These are phyloP conservation scores for Boletus rubescentipes DNA, from an alignment of 768 basidiomycete genomes.

Conservation along the genomic window DNA sequence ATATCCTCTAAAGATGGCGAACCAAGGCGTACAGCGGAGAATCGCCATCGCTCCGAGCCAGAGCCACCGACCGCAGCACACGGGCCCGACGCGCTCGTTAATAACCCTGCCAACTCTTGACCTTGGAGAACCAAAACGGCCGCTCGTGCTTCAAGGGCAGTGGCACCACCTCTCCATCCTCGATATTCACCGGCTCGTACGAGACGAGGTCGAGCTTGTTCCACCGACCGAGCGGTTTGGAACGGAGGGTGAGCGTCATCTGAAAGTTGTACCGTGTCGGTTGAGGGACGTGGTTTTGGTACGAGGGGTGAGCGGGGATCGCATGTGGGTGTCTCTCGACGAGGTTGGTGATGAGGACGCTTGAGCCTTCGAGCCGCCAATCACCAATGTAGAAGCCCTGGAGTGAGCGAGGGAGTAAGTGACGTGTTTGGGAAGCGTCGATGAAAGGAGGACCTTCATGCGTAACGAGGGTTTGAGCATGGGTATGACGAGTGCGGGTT, in stretches of 20 bases:
- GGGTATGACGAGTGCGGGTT: constrained; percentile 72
- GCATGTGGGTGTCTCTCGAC: constrained; percentile 40
- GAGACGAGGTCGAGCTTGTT: constrained; percentile 73
- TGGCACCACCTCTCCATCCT: constrained; percentile 67
- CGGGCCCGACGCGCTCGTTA: constrained; percentile 3
- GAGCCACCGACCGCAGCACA: neutral
- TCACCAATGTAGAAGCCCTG: constrained; percentile 73
- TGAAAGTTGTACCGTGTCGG: constrained; percentile 61
- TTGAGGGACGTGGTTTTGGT: constrained; percentile 11
- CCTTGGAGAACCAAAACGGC: constrained; percentile 94
- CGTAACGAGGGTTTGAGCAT: constrained; percentile 72
- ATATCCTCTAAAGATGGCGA: neutral
- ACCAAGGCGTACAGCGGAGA: neutral
- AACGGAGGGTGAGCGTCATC: constrained; percentile 70
- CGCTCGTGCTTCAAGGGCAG: constrained; percentile 79
- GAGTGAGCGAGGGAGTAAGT: constrained; percentile 1
- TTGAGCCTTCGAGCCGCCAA: constrained; percentile 67
- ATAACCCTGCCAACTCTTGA: constrained; percentile 57
- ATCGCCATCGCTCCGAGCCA: too few species aligned
- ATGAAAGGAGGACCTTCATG: constrained; percentile 56
- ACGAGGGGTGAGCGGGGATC: constrained; percentile 5
- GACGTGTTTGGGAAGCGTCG: neutral
- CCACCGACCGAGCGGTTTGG: constrained; percentile 77
- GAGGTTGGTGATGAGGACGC: constrained; percentile 62
- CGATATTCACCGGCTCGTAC: constrained; percentile 77